phyloP scores from a whole-genome alignment of 371 early-diverging fungal genomes.

The Mortierella sp. region DNA sequence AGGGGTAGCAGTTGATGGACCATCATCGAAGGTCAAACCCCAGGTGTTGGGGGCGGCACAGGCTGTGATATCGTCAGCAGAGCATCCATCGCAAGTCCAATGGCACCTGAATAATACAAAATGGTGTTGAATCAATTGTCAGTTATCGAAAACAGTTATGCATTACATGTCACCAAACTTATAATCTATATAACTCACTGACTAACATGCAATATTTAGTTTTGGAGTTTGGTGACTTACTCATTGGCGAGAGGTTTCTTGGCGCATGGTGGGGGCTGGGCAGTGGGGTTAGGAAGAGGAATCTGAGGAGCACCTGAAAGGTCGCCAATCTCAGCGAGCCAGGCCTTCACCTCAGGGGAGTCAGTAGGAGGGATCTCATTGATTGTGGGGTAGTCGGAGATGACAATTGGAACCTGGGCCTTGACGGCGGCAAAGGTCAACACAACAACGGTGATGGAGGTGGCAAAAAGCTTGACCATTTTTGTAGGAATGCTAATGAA shows the following conservation, averaged over 20 bases:
- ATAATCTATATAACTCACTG: not conserved
- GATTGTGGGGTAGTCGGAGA: not conserved
- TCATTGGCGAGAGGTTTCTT: slow-evolving; percentile 5
- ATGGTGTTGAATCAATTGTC: not conserved
- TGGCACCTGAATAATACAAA: slow-evolving; percentile 13
- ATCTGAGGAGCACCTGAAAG: slow-evolving; percentile 16
- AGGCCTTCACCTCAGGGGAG: not conserved
- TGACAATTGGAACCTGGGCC: slow-evolving; percentile 29
- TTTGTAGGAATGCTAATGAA: not conserved
- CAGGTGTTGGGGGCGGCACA: slow-evolving; percentile 43
- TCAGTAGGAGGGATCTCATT: not conserved
- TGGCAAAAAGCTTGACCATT: slow-evolving; percentile 25
- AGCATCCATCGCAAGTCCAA: slow-evolving; percentile 24
- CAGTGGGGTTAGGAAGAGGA: slow-evolving; percentile 1
- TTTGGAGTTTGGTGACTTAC: slow-evolving; percentile 1
- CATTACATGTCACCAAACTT: too few relatives aligned
- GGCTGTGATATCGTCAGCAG: slow-evolving; percentile 15
- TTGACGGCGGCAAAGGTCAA: slow-evolving; percentile 28
- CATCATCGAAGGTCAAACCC: slow-evolving; percentile 74
- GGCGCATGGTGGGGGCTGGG: slow-evolving; percentile 13
- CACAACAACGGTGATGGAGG: slow-evolving; percentile 27
- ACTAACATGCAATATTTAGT: not conserved
- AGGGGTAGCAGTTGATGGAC: slow-evolving; percentile 61
- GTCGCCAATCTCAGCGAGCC: slow-evolving; percentile 16
- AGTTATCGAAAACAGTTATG: not conserved